Conservation (phyloP, 345 rosid species). For the Boechera divaricarpa region DNA sequence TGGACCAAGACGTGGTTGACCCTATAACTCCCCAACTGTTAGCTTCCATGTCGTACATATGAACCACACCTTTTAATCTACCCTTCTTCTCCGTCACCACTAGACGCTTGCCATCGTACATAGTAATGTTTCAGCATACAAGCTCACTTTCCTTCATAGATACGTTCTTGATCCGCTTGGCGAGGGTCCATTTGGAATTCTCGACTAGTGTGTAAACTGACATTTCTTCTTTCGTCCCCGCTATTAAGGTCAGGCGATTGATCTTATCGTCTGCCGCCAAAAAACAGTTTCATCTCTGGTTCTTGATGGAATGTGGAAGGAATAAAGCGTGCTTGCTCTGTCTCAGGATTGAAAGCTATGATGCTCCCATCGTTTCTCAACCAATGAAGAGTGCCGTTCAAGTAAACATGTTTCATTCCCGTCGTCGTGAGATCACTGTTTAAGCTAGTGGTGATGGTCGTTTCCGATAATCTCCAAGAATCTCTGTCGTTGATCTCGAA, state of each 20-base stretch:
- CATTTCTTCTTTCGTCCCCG: background rate
- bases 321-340: background rate
- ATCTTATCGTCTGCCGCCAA: background rate
- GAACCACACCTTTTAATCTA: background rate
- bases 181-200: background rate
- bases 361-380: conserved; percentile 30
- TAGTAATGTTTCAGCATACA: background rate
- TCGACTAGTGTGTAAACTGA: background rate
- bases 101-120: conserved; percentile 9
- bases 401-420: conserved; percentile 20
- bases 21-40: background rate
- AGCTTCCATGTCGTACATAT: background rate
- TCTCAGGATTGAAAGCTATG: conserved; percentile 17
- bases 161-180: background rate
- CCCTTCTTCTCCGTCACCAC: background rate
- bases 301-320: background rate
- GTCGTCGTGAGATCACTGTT: background rate
- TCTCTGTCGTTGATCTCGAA: conserved; percentile 2
- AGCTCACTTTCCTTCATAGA: background rate
- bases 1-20: background rate
- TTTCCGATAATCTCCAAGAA: conserved; percentile 8
- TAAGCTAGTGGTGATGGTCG: background rate
- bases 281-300: background rate
- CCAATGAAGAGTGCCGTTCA: conserved; percentile 12
- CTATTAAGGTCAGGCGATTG: background rate